These are phyloP conservation scores for Pelargonium nanum DNA, from an alignment of 345 rosid genomes.

Conservation along the genomic window DNA sequence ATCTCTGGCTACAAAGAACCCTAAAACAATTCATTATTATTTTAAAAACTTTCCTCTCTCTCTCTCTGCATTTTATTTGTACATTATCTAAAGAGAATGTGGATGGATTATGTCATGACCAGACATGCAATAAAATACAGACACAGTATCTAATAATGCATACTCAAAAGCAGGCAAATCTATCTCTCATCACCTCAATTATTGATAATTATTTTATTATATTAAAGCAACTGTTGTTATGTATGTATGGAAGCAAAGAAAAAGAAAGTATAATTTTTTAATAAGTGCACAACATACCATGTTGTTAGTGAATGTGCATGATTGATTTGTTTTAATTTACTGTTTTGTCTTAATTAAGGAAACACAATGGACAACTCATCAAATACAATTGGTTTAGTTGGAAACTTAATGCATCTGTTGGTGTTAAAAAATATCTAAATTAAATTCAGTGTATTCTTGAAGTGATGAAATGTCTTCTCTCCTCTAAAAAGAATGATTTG, in stretches of 20 bases:
- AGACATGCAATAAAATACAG: constrained; percentile 21
- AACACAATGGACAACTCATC: neutral
- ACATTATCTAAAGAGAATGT: neutral
- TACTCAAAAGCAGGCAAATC: constrained; percentile 26
- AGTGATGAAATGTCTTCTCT: constrained; percentile 35
- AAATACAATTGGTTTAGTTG: constrained; percentile 5
- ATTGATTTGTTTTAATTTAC: constrained; percentile 13
- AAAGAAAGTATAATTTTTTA: too few relatives aligned
- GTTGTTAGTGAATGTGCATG: too few relatives aligned
- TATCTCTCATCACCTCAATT: constrained; percentile 5
- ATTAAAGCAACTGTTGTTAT: neutral
- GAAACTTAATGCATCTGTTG: constrained; percentile 9
- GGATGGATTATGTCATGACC: neutral
- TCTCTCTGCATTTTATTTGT: neutral
- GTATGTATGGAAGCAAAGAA: constrained; percentile 16
- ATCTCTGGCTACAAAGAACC: neutral
- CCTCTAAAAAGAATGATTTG: constrained; percentile 20
- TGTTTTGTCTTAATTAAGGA: constrained; percentile 9
- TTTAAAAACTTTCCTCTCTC: neutral
- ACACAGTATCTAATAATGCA: constrained; percentile 27
- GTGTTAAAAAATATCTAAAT: constrained; percentile 29
- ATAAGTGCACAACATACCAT: too few relatives aligned
- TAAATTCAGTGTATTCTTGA: constrained; percentile 53
- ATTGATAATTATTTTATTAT: constrained; percentile 1
- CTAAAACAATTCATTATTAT: neutral